Base-by-base conservation (phyloP, 768 basidiomycete genomes). In the Hericium erinaceus region DNA sequence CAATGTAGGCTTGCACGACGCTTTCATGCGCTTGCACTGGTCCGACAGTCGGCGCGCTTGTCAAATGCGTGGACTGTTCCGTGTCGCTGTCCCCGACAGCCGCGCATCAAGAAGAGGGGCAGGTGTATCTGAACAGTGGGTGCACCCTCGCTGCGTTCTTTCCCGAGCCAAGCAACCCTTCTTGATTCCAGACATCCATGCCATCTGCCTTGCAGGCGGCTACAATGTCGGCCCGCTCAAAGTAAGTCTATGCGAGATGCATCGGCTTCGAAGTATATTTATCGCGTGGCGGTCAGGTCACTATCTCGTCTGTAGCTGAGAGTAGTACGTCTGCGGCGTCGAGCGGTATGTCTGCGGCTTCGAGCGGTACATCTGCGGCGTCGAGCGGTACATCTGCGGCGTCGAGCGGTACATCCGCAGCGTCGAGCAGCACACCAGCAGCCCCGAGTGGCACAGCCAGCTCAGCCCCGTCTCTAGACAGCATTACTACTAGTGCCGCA, bases 161-260 rank as follows among this genome's bases (percentile, higher is more conserved):
- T 10, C 9, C 33, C 33, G 33, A 10, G 33, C 9, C 33, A 33
- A 8, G 5, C 9, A 33, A 33, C 4, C 33, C 6, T 33, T 33
- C 2, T 33, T 33, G 33, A 33, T 33, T 33, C 33, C 16, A 46
- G 44, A 20, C n/a, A 20, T 46, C 15, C n/a, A 16, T 8, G 20
- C 44, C n/a, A n/a, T 46, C 44, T 46, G 44, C 15, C 44, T 15
- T 7, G 44, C n/a, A 46, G 44, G 16, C 16, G 44, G 44, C 8
- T 46, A 18, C 44, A 46, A 46, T 16, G 44, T 46, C 44, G 44
- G 44, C n/a, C 44, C 44, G n/a, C 44, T 46, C n/a, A 46, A 18
- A 8, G 44, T 46, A 9, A 46, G 44, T 46, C 44, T 46, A 71
- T 68, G 54, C 89, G 80, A 58, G 89, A 64, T 3, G 90, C 84